A percentile compares a stretch with the other conserved stretches of the same genome.
Evolutionary conservation across 192 early-diverging fungal species (phyloP).

Genomic region (Entomortierella parvispora): DNA sequence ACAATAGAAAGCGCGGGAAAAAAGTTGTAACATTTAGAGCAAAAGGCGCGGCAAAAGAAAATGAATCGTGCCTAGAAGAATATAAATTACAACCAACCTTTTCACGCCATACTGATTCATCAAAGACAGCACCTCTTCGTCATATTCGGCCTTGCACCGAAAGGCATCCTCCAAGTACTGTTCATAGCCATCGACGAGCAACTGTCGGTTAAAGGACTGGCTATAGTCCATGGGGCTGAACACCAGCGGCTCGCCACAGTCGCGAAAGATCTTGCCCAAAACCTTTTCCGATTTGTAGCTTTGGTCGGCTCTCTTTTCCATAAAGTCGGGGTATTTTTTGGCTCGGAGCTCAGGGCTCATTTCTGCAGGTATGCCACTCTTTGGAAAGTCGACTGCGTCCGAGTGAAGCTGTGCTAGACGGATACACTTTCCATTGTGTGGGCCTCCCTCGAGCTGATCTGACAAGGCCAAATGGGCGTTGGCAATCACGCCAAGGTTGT

Average conservation of each 20-base stretch:
- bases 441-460: conserved; percentile 59
- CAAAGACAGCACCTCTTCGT: conserved; percentile 60
- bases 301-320: conserved; percentile 68
- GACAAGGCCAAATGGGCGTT: conserved; percentile 75
- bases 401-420: conserved; percentile 75
- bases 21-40: not conserved
- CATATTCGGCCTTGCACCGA: conserved; percentile 54
- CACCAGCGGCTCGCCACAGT: conserved; percentile 51
- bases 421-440: conserved; percentile 60
- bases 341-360: conserved; percentile 55
- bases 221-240: conserved; percentile 57
- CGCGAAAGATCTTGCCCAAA: conserved; percentile 63
- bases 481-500: conserved; percentile 75
- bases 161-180: conserved; percentile 62
- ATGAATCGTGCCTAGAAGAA: conserved; percentile 15
- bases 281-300: conserved; percentile 66
- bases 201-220: conserved; percentile 47
- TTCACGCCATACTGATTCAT: conserved; percentile 76
- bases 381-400: conserved; percentile 80
- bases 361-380: conserved; percentile 68
- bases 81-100: conserved; percentile 9
- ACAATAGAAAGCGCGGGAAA: not conserved
- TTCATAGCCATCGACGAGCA: conserved; percentile 61
- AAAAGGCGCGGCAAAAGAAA: conserved; percentile 51
- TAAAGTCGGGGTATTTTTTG: conserved; percentile 72